Base-by-base conservation (phyloP, 2,329 filamentous ascomycete genomes). In the Epichloe hybrida region DNA sequence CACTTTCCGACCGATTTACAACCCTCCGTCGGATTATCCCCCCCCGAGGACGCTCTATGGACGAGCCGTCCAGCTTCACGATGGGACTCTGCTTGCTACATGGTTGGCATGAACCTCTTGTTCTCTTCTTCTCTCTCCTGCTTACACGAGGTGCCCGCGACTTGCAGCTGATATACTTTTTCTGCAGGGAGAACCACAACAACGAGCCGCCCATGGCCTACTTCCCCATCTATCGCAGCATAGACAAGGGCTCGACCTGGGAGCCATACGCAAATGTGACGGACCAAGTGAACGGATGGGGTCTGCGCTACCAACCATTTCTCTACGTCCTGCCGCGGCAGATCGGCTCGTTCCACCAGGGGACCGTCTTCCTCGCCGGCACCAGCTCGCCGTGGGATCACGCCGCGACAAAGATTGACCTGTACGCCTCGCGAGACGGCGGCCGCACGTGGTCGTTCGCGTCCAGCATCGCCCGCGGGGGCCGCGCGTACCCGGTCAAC, bases 231-330 rank as follows among this genome's bases (percentile, higher is more conserved):
- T 41, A 48, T 34, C 36, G 37, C 15, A 40, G 36, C 37, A 41
- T 15, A 9, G 46, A 48, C 27, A 40, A 40, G 9, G 46, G 46
- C 13, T 9, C 37, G 11, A 48, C 46, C 1, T 48, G 36, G 36
- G 6, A 27, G 15, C 37, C 46, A 3, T 35, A 34, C 37, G 20
- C 46, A 1, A 39, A 20, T 3, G 37, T 48, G 15, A 40, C 21
- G 37, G 46, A 48, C 11, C 36, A 48, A 21, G 46, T 48, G 11
- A 48, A 48, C 23, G 23, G 37, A 40, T 48, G 46, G 46, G 46
- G 46, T 6, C 36, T 48, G 13, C 37, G 46, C 11, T 48, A 48
- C n/a, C 46, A 48, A 13, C 46, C 46, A 3, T 40, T 40, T 15
- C 37, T 48, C 17, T 48, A 48, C 23, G 37, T 40, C 5, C 15